These are phyloP conservation scores for Xylaria sp. DNA, from an alignment of 2,329 filamentous ascomycete genomes.

Conservation along the genomic window DNA sequence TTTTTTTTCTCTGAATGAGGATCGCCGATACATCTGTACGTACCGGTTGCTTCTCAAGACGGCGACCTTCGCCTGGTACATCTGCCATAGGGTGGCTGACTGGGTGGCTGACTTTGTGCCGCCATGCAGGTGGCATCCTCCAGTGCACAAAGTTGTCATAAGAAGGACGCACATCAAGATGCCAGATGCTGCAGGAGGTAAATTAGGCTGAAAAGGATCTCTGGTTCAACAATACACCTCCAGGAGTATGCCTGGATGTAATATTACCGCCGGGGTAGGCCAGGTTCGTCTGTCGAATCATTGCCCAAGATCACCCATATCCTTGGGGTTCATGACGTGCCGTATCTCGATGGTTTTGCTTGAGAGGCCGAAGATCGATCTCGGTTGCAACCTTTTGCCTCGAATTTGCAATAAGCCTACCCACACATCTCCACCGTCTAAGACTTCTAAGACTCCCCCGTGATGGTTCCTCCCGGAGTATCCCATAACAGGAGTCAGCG, in stretches of 20 bases:
- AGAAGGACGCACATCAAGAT: constrained; percentile 18
- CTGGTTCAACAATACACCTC: constrained; percentile 9
- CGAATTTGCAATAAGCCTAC: constrained; percentile 25
- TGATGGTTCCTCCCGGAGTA: neutral
- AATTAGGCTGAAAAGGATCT: constrained; percentile 15
- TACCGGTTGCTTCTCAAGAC: constrained; percentile 4
- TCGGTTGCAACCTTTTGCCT: constrained; percentile 23
- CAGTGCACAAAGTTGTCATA: constrained; percentile 11
- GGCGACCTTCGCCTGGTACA: constrained; percentile 16
- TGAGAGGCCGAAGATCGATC: constrained; percentile 31
- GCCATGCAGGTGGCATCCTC: constrained; percentile 30
- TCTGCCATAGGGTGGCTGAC: constrained; percentile 18
- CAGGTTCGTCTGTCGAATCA: constrained; percentile 7
- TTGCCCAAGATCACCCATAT: neutral
- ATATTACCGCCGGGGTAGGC: neutral
- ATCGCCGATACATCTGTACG: constrained; percentile 12
- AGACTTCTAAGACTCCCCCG: too few species aligned
- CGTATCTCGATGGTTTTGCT: constrained; percentile 21
- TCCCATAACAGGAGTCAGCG: constrained; percentile 5
- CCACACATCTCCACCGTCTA: constrained; percentile 21
- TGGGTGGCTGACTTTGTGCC: constrained; percentile 23
- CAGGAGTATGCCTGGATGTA: neutral
- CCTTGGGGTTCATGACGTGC: neutral
- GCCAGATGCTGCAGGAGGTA: constrained; percentile 13
- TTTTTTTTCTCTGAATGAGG: constrained; percentile 18